Percentiles rank a stretch among this genome's conserved stretches.
These are phyloP conservation scores for Penicillium fimorum DNA, from an alignment of 495 filamentous ascomycete species.

Conservation along the genomic window DNA sequence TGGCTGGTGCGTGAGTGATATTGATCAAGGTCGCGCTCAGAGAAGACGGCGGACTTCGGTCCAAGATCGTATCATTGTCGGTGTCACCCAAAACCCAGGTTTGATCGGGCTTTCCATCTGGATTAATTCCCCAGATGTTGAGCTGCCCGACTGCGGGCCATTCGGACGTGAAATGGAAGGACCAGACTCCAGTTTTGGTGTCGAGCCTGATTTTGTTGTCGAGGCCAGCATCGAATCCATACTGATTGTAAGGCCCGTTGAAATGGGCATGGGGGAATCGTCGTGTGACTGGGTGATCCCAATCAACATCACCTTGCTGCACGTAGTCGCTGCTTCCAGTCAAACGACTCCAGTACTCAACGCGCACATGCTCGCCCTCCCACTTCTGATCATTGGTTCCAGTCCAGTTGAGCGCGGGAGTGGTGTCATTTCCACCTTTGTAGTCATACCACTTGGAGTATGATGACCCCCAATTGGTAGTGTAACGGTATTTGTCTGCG, in stretches of 20 bases:
- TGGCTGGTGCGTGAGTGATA: slow-evolving; percentile 54
- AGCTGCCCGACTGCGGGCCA: slow-evolving; percentile 63
- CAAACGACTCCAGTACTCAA: slow-evolving; percentile 66
- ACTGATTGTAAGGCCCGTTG: slow-evolving; percentile 66
- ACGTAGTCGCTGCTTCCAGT: slow-evolving; percentile 63
- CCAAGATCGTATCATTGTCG: slow-evolving; percentile 58
- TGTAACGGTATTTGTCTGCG: slow-evolving; percentile 63
- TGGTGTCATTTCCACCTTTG: slow-evolving; percentile 44
- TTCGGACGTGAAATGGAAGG: slow-evolving; percentile 60
- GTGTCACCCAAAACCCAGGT: slow-evolving; percentile 58
- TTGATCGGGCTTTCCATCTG: slow-evolving; percentile 62
- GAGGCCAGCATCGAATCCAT: slow-evolving; percentile 64
- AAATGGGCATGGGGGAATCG: slow-evolving; percentile 64
- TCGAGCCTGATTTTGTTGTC: slow-evolving; percentile 54
- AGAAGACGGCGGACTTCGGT: slow-evolving; percentile 60
- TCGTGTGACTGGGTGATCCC: slow-evolving; percentile 34
- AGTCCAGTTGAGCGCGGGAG: slow-evolving; percentile 51
- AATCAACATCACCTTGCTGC: slow-evolving; percentile 58
- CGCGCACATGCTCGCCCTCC: slow-evolving; percentile 62
- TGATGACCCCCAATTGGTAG: slow-evolving; percentile 56
- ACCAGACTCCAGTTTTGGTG: slow-evolving; percentile 52
- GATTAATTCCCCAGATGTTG: slow-evolving; percentile 68
- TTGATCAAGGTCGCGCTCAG: slow-evolving; percentile 57
- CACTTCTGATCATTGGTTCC: slow-evolving; percentile 62
- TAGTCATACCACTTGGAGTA: slow-evolving; percentile 62